Evolutionary conservation across 1,284 basidiomycete genomes (phyloP).

Genomic region (Rhodofomes roseus): DNA sequence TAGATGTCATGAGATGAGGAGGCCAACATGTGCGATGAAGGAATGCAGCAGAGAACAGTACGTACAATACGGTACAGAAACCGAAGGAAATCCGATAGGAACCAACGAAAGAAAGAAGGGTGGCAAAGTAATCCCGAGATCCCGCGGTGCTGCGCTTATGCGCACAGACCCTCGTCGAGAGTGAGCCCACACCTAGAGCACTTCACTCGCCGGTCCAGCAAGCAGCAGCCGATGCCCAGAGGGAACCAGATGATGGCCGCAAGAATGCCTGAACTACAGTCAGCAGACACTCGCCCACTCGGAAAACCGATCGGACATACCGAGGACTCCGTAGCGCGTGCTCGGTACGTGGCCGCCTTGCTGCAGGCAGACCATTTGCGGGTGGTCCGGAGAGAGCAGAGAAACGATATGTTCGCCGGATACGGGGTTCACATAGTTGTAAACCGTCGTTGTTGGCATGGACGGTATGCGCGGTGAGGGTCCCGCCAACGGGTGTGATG

Average conservation of each 20-base stretch:
- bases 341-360: constrained; percentile 60
- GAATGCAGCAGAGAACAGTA: background rate
- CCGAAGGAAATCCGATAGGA: background rate
- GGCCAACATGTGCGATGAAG: background rate
- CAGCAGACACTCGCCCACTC: background rate
- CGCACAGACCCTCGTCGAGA: constrained; percentile 34
- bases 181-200: constrained; percentile 54
- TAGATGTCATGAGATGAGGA: background rate
- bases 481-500: constrained; percentile 9
- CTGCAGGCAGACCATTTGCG: constrained; percentile 78
- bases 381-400: constrained; percentile 67
- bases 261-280: constrained; percentile 49
- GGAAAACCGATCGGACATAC: constrained; percentile 38
- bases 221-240: constrained; percentile 67
- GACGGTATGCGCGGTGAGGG: constrained; percentile 14
- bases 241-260: constrained; percentile 83
- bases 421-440: constrained; percentile 42
- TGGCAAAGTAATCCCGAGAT: too few relatives aligned
- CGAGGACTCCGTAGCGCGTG: constrained; percentile 63
- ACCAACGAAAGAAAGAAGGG: background rate
- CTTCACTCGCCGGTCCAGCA: constrained; percentile 64
- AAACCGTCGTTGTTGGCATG: constrained; percentile 31
- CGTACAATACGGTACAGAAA: background rate
- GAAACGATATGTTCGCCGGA: constrained; percentile 47
- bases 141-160: constrained; percentile 19